phyloP scores from a whole-genome alignment of 176 grass and related monocot species.

The Tillandsia leiboldiana region DNA sequence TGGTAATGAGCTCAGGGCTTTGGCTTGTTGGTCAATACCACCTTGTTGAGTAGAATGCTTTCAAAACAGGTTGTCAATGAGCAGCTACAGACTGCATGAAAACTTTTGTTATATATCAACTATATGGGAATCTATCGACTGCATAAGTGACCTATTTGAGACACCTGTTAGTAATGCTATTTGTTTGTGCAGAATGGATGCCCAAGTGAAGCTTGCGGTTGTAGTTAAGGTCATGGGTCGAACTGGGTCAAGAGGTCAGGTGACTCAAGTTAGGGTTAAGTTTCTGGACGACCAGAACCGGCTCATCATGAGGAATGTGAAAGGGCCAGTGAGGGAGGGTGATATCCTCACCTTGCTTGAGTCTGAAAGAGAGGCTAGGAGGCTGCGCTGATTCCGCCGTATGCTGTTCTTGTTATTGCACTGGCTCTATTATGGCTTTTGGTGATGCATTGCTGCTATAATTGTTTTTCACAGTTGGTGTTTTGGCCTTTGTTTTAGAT shows the following conservation, averaged over 20 bases:
- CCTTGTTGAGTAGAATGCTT: too few species aligned
- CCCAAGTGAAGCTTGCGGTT: constrained; percentile 80
- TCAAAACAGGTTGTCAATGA: too few species aligned
- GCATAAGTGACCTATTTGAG: too few species aligned
- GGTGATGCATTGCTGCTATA: neutral
- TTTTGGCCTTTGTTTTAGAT: neutral
- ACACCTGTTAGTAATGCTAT: neutral
- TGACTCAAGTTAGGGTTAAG: constrained; percentile 88
- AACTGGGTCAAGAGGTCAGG: constrained; percentile 70
- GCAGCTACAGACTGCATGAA: too few species aligned
- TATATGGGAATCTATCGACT: too few species aligned
- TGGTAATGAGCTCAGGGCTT: too few species aligned
- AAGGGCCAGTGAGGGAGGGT: constrained; percentile 65
- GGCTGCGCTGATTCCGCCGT: constrained; percentile 45
- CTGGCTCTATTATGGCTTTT: neutral
- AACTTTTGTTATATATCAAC: too few species aligned
- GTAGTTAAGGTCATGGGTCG: constrained; percentile 90
- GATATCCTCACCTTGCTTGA: constrained; percentile 78
- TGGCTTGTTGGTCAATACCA: too few species aligned
- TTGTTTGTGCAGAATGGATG: constrained; percentile 47
- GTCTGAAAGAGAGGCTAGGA: constrained; percentile 88
- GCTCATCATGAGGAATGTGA: constrained; percentile 94
- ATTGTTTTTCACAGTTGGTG: neutral
- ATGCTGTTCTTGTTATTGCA: neutral
- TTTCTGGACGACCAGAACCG: constrained; percentile 90